Conservation (phyloP, 305 asterid species). For the Solanum hybrid region DNA sequence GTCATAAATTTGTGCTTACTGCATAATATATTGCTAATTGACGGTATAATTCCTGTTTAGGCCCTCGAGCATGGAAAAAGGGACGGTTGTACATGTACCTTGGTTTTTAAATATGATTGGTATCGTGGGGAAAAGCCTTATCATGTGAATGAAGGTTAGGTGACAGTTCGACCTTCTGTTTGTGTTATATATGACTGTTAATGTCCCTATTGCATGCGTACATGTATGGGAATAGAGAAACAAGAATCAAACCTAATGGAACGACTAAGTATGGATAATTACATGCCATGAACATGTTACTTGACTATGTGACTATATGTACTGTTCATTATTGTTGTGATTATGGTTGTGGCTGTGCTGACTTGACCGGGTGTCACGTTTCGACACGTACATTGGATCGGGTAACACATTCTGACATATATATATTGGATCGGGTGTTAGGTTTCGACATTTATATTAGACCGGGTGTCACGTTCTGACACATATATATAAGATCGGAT, state of each 20-base stretch:
- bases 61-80: background rate
- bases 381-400: too few species aligned
- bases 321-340: too few species aligned
- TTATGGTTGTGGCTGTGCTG: background rate
- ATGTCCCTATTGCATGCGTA: too few species aligned
- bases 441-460: background rate
- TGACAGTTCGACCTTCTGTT: background rate
- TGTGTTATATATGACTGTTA: background rate
- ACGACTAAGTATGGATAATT: background rate
- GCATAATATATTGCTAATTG: background rate
- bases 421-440: background rate
- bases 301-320: background rate
- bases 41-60: too few species aligned
- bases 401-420: background rate
- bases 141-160: background rate
- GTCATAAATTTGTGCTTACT: background rate
- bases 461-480: background rate
- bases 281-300: background rate
- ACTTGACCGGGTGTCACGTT: background rate
- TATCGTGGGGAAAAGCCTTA: background rate
- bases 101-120: background rate
- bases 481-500: too few species aligned
- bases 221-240: background rate
- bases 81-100: background rate
- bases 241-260: background rate